Evolutionary conservation across 257 asterid species (phyloP).

Genomic region (Przewalskia tangutica): DNA sequence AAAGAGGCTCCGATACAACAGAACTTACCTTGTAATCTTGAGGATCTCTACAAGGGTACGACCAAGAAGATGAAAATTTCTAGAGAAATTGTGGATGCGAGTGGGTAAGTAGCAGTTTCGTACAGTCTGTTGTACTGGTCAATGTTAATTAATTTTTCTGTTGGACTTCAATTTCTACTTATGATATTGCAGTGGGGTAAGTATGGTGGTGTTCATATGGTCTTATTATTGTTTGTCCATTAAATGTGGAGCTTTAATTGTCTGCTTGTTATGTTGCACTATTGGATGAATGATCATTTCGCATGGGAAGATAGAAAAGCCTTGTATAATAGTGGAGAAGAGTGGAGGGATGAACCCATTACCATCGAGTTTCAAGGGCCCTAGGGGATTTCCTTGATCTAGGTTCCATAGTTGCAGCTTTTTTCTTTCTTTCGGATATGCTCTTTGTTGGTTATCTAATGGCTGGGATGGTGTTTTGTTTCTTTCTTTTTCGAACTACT

Average conservation of each 20-base stretch:
- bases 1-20: conserved; percentile 25
- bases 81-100: conserved; percentile 26
- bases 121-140: neutral
- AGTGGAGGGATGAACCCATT: too few relatives aligned
- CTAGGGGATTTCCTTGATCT: too few relatives aligned
- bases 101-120: conserved; percentile 25
- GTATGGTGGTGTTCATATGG: neutral
- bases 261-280: neutral
- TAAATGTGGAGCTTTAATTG: neutral
- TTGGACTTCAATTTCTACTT: neutral
- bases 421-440: too few relatives aligned
- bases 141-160: neutral
- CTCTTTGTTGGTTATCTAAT: too few relatives aligned
- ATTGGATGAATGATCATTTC: neutral
- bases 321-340: too few relatives aligned
- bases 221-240: neutral
- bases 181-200: neutral
- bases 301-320: too few relatives aligned
- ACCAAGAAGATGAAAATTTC: conserved; percentile 38
- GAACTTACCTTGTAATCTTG: conserved; percentile 31
- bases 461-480: too few relatives aligned
- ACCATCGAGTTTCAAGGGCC: too few relatives aligned
- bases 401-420: too few relatives aligned
- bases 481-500: too few relatives aligned
- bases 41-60: conserved; percentile 35